Base-by-base conservation (phyloP, 352 stramenopile genomes). In the Phytophthora kernoviae region DNA sequence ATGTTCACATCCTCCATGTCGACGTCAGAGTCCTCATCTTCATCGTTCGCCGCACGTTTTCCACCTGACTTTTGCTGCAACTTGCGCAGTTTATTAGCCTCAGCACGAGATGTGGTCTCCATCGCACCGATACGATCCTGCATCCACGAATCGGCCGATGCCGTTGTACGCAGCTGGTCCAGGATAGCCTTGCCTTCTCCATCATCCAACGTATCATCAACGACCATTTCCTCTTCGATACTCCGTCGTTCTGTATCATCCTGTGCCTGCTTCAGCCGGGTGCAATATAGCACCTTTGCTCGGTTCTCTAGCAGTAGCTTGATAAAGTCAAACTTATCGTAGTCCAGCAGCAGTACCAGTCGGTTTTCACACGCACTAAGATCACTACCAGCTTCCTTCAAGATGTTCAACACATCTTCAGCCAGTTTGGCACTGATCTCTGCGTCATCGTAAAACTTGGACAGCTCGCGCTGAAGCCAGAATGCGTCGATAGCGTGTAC, bases 271-370 rank as follows among this genome's bases (percentile, higher is more conserved):
- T 99, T 99, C 21, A 99, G 84, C 0, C 89, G 90, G 27, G 98
- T 98, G 74, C 96, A 99, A 65, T 98, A 99, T 41, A 97, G 90
- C 30, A 99, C 96, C 54, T 96, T 97, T 11, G 84, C 84, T 26
- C 97, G 84, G 77, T 99, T 99, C 43, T 92, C 82, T 12, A 99
- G 69, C 48, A 99, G 67, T 6, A 98, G 54, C 71, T 99, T 99
- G 77, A 99, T 99, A 32, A 99, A 98, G 34, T 99, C 96, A 65
- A 99, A 99, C 58, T 99, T 98, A 73, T 99, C 97, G 70, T 99
- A 98, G 57, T 98, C 97, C 37, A 99, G 73, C 5, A 99, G 65
- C 39, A 98, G 69, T 33, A 99, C 90, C 1, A 99, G 86, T 50
- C 94, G 87, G 75, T 99, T 99, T 68, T 99, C 98, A 58, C 94